Percentiles rank a stretch among this genome's conserved stretches.
Evolutionary conservation across 2,329 filamentous ascomycete genomes (phyloP).

Genomic region (Torrubiellomyces zombiae): DNA sequence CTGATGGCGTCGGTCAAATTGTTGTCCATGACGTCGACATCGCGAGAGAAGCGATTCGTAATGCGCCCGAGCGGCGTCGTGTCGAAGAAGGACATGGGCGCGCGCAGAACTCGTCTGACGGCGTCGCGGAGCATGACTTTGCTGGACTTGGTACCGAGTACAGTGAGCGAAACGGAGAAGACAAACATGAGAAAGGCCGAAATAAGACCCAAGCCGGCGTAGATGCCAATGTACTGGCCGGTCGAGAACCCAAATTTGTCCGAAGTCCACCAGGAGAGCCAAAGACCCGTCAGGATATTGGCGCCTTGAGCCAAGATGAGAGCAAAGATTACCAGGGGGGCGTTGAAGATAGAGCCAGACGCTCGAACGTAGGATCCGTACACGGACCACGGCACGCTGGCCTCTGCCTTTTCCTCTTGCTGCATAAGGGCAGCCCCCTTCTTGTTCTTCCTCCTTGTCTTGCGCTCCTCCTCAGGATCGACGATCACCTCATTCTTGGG

Average conservation of each 20-base stretch:
- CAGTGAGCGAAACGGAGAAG: constrained; percentile 64
- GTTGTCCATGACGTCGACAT: constrained; percentile 95
- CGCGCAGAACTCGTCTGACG: constrained; percentile 56
- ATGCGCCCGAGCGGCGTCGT: constrained; percentile 90
- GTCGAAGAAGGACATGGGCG: constrained; percentile 86
- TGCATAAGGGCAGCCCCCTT: constrained; percentile 55
- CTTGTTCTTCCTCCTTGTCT: constrained; percentile 37
- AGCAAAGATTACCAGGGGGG: constrained; percentile 43
- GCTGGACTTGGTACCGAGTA: constrained; percentile 66
- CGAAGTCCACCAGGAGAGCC: constrained; percentile 89
- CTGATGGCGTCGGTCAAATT: constrained; percentile 75
- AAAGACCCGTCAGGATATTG: constrained; percentile 77
- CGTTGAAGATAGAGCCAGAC: constrained; percentile 54
- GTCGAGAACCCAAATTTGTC: constrained; percentile 51
- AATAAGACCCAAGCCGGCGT: constrained; percentile 51
- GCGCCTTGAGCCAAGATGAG: constrained; percentile 61
- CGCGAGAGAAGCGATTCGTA: constrained; percentile 88
- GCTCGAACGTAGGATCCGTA: constrained; percentile 64
- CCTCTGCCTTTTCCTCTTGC: constrained; percentile 48
- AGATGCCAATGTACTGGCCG: constrained; percentile 56
- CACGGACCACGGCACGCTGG: constrained; percentile 64
- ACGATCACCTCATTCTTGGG: constrained; percentile 26
- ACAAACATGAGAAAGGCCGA: constrained; percentile 64
- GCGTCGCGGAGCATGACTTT: constrained; percentile 68
- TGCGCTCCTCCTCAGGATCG: constrained; percentile 13